Conservation (phyloP, 768 basidiomycete genomes). For the Naganishia kalamii region DNA sequence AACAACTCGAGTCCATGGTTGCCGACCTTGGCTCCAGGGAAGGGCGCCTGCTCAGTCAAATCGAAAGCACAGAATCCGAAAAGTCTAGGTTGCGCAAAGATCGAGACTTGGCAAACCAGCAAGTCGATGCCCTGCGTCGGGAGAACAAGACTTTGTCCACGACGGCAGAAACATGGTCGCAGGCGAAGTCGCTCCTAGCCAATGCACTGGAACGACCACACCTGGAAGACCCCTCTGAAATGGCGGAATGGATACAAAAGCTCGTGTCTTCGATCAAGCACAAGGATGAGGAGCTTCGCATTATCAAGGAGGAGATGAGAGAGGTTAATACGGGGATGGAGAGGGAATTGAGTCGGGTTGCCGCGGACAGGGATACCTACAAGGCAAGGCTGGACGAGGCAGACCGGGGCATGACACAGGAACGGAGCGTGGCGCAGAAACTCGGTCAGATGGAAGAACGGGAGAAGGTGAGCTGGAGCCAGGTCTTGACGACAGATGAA, state of each 20-base stretch:
- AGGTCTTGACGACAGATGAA: not conserved
- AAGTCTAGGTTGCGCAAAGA: conserved; percentile 24
- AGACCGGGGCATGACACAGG: conserved; percentile 12
- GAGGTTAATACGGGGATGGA: conserved; percentile 45
- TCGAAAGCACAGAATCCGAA: conserved; percentile 19
- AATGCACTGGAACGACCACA: not conserved
- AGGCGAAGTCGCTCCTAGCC: not conserved
- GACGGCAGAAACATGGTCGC: conserved; percentile 1
- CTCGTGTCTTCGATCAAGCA: conserved; percentile 29
- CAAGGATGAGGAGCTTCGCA: conserved; percentile 36
- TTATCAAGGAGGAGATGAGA: conserved; percentile 40
- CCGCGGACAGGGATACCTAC: conserved; percentile 39
- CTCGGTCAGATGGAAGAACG: conserved; percentile 18
- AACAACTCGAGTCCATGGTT: not conserved
- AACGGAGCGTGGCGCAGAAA: conserved; percentile 18
- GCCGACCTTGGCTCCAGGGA: not conserved
- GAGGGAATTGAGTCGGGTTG: conserved; percentile 37
- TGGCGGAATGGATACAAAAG: conserved; percentile 32
- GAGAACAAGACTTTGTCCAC: not conserved
- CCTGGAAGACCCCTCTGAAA: conserved; percentile 21
- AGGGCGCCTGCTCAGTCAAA: not conserved
- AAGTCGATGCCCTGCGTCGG: not conserved
- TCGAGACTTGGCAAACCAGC: conserved; percentile 16
- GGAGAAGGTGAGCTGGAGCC: conserved; percentile 8
- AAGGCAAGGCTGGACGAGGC: conserved; percentile 30